These are phyloP conservation scores for Sporormia fimetaria DNA, from an alignment of 495 filamentous ascomycete species.

Conservation along the genomic window DNA sequence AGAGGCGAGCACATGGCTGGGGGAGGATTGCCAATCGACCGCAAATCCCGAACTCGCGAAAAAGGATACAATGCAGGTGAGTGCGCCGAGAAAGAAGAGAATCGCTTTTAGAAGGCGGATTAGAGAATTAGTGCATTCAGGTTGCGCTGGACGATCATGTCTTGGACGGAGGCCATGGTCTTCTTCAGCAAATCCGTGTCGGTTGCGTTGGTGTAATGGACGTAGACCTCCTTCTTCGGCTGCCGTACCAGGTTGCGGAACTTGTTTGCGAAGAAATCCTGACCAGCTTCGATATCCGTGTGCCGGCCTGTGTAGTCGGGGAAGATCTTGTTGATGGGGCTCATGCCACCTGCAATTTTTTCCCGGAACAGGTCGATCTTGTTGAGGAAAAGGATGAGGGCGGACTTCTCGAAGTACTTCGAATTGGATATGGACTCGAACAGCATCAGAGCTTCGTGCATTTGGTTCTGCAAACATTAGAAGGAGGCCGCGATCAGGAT, in stretches of 20 bases:
- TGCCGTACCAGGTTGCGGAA: conserved; percentile 68
- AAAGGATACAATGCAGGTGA: too few species aligned
- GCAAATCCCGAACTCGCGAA: too few species aligned
- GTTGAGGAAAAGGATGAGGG: conserved; percentile 98
- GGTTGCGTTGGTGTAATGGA: conserved; percentile 97
- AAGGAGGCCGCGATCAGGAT: neutral
- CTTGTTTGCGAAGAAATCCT: conserved; percentile 29
- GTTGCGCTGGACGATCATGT: conserved; percentile 99
- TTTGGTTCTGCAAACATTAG: conserved; percentile 56
- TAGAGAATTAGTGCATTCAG: conserved; percentile 88
- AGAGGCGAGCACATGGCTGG: too few species aligned
- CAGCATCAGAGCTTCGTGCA: conserved; percentile 95
- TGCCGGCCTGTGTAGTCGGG: conserved; percentile 78
- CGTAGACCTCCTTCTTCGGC: conserved; percentile 99
- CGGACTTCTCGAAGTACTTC: conserved; percentile 98
- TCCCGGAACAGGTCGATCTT: conserved; percentile 99
- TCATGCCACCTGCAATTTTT: conserved; percentile 76
- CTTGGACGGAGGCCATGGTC: conserved; percentile 93
- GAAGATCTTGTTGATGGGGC: conserved; percentile 99
- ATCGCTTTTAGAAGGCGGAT: too few species aligned
- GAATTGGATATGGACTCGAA: conserved; percentile 99
- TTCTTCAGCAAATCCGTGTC: conserved; percentile 95
- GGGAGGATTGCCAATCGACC: too few species aligned
- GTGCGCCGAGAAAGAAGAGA: too few species aligned
- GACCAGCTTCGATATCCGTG: conserved; percentile 32